These are phyloP conservation scores for Pseudisothecium myosuroides DNA, from an alignment of 225 moss, liverwort and hornwort species.

Conservation along the genomic window DNA sequence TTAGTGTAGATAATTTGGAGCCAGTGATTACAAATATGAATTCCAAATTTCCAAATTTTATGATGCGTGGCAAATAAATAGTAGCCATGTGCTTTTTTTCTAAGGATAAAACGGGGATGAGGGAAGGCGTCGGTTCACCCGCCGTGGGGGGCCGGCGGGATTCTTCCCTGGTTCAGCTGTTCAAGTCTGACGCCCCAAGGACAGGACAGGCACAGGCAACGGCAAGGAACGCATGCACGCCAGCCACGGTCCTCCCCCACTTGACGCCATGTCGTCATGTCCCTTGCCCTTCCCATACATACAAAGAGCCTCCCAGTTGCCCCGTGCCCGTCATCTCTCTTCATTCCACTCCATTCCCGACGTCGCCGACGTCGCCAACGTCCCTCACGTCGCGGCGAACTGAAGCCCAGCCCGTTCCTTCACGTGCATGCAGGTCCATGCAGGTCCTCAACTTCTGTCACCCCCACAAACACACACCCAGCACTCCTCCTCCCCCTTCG, in stretches of 20 bases:
- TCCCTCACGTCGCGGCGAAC: neutral
- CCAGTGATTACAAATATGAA: too few species aligned
- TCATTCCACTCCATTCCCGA: too few species aligned
- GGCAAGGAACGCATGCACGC: neutral
- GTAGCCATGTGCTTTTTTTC: too few species aligned
- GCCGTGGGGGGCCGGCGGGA: too few species aligned
- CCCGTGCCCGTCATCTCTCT: neutral
- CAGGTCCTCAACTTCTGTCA: neutral
- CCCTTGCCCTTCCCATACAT: neutral
- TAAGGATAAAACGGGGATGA: too few species aligned
- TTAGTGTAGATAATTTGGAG: too few species aligned
- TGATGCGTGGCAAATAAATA: too few species aligned
- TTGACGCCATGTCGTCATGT: neutral
- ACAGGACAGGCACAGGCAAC: neutral
- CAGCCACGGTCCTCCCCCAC: neutral
- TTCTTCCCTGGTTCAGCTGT: neutral
- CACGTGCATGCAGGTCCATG: conserved; percentile 9
- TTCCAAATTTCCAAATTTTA: too few species aligned
- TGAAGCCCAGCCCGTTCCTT: neutral
- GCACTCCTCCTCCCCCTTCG: neutral
- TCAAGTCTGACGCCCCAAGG: neutral
- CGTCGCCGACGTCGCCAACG: neutral
- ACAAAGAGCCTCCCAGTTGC: neutral
- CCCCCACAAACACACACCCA: neutral
- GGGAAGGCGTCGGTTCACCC: too few species aligned